Evolutionary conservation across 345 rosid species (phyloP), one percentile per base, ranked within the genome.

Genomic region (Salix brachista): DNA sequence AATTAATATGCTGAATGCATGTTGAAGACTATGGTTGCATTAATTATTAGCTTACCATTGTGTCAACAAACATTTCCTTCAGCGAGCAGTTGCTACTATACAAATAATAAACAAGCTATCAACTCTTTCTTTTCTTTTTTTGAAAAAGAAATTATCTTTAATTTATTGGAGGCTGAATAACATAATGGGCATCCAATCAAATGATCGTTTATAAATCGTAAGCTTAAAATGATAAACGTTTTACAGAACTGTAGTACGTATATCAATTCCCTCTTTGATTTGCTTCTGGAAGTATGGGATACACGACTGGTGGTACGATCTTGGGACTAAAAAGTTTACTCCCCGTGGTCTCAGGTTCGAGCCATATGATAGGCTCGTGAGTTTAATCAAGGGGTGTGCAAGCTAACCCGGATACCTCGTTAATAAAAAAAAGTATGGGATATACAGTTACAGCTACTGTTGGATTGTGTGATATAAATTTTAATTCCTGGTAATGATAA

Each of bases 281-380:
- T 3, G 26, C 61, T 56, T 56, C 12, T 56, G 61, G 26, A 56
- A n/a, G 25, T 21, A n/a, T 56, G 61, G 0, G 61, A 56, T 54
- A 3, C 8, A 2, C 3, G 0, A 4, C 36, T 34, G 5, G 5
- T 34, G 36, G 1, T 34, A 34, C 36, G 36, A 34, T 34, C 4
- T 34, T 34, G 36, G 36, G 36, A 34, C 0, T 5, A 34, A 34
- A 34, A 34, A 34, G 6, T 32, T 32, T 4, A 5, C 0, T 32
- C 5, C 0, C 0, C 4, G 32, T 30, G 0, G 0, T 30, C 0
- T 30, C 32, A 30, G 3, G 0, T 30, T 30, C 32, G 0, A 2
- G 32, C 4, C 32, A 0, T 30, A 4, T 30, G 4, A 0, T 30
- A 30, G 34, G 4, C 34, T 32, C 5, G 34, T 32, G 34, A 32